A percentile compares a stretch with the other conserved stretches of the same genome.
These are phyloP conservation scores for Cryptococcus sp. DNA, from an alignment of 1,284 basidiomycete genomes.

Conservation along the genomic window DNA sequence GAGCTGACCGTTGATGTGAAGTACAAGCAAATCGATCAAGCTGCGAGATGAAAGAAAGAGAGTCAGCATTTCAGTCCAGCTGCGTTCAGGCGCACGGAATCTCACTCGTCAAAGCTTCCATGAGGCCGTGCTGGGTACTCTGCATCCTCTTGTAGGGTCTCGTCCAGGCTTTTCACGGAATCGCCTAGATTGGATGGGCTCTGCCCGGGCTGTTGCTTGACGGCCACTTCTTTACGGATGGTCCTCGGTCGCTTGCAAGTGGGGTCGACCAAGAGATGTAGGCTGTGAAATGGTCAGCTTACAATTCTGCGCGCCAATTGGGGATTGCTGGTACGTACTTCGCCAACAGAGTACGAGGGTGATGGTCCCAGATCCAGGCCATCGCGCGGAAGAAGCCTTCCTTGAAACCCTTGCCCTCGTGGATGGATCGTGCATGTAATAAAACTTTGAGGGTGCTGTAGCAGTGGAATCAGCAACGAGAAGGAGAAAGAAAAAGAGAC, in stretches of 20 bases:
- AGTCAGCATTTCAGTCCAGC: not conserved
- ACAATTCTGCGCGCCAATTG: not conserved
- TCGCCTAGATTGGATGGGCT: constrained; percentile 7
- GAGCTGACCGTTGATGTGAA: constrained; percentile 35
- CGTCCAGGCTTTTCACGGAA: too few relatives aligned
- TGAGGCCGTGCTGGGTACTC: constrained; percentile 38
- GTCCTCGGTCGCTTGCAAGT: constrained; percentile 29
- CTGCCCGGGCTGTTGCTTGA: constrained; percentile 6
- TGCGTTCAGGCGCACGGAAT: not conserved
- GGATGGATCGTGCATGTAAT: constrained; percentile 40
- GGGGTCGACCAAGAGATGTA: constrained; percentile 33
- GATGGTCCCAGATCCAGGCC: constrained; percentile 36
- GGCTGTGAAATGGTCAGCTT: constrained; percentile 13
- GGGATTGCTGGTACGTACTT: constrained; percentile 23
- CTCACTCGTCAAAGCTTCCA: constrained; percentile 38
- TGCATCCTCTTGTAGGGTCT: not conserved
- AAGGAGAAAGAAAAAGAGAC: not conserved
- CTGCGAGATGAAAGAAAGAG: constrained; percentile 27
- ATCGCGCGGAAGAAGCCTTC: constrained; percentile 25
- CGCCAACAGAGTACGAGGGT: constrained; percentile 34
- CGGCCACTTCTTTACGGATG: constrained; percentile 20
- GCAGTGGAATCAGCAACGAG: not conserved
- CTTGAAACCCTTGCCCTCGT: constrained; percentile 42
- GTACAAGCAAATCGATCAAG: constrained; percentile 32
- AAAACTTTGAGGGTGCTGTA: constrained; percentile 33